phyloP scores from a whole-genome alignment of 2,329 filamentous ascomycete species.

The Penicillium sp. region DNA sequence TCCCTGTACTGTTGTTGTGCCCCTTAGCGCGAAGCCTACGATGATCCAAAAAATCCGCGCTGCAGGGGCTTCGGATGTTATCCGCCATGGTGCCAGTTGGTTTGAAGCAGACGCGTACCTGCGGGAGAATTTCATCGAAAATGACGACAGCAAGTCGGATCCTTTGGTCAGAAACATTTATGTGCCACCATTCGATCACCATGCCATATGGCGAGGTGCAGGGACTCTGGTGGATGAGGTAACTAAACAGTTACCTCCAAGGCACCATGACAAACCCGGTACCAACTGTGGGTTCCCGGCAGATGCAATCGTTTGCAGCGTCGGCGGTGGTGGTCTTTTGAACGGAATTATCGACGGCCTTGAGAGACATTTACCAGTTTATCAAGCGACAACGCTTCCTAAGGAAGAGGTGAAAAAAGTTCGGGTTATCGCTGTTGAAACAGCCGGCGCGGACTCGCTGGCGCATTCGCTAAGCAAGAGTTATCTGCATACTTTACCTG shows the following conservation, averaged over 20 bases:
- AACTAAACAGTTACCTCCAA: slow-evolving; percentile 31
- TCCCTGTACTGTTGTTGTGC: slow-evolving; percentile 70
- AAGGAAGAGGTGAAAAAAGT: slow-evolving; percentile 10
- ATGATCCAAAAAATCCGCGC: slow-evolving; percentile 68
- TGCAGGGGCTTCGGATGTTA: slow-evolving; percentile 61
- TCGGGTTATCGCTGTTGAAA: slow-evolving; percentile 68
- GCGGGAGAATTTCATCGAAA: slow-evolving; percentile 45
- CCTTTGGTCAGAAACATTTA: slow-evolving; percentile 28
- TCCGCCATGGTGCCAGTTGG: slow-evolving; percentile 66
- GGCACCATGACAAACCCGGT: slow-evolving; percentile 2
- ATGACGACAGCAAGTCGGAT: slow-evolving; percentile 4
- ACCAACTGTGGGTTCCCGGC: slow-evolving; percentile 40
- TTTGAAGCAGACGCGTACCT: slow-evolving; percentile 66
- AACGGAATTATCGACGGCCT: slow-evolving; percentile 69
- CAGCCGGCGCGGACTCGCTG: slow-evolving; percentile 66
- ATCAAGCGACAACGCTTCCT: not conserved
- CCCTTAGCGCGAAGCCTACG: slow-evolving; percentile 58
- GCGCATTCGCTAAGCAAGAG: slow-evolving; percentile 55
- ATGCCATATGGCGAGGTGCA: slow-evolving; percentile 37
- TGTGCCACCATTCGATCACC: slow-evolving; percentile 40
- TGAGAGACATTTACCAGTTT: slow-evolving; percentile 22
- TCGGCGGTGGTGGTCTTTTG: slow-evolving; percentile 75
- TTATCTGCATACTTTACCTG: slow-evolving; percentile 57
- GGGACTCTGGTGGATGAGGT: slow-evolving; percentile 38
- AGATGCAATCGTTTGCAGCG: slow-evolving; percentile 70